A percentile compares a stretch with the other conserved stretches of the same genome.
phyloP scores from a whole-genome alignment of 768 basidiomycete species.

The Hericium erinaceus region DNA sequence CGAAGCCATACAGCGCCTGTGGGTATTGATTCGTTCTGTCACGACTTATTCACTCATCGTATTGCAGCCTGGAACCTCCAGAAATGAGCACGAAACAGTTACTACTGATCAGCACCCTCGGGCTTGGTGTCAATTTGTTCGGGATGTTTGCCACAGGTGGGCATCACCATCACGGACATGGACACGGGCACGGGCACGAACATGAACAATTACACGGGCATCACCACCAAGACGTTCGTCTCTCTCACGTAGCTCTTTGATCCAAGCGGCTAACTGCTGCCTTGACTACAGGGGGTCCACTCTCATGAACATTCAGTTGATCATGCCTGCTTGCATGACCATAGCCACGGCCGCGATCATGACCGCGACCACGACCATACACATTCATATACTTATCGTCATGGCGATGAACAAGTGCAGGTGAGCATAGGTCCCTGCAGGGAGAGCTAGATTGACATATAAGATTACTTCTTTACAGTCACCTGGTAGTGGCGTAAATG shows the following conservation, averaged over 20 bases:
- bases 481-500: no score
- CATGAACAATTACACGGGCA: no score
- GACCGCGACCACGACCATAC: slow-evolving; percentile 9
- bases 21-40: slow-evolving; percentile 10
- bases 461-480: no score
- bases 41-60: not conserved
- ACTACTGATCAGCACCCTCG: slow-evolving; percentile 79
- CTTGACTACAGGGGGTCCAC: no score
- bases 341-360: slow-evolving; percentile 23
- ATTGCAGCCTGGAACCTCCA: slow-evolving; percentile 74
- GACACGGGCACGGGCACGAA: slow-evolving; percentile 14
- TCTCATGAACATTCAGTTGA: no score
- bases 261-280: no score
- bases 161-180: slow-evolving; percentile 61
- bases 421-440: no score
- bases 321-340: slow-evolving; percentile 11
- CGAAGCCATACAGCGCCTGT: slow-evolving; percentile 94
- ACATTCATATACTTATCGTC: slow-evolving; percentile 17
- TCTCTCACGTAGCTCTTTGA: no score
- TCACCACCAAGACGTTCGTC: no score
- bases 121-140: slow-evolving; percentile 89
- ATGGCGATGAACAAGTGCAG: not conserved
- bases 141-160: slow-evolving; percentile 99
- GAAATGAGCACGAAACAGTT: slow-evolving; percentile 97
- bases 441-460: no score